Evolutionary conservation across 177 flowering plant genomes (phyloP).

Genomic region (Vitis hybrid): DNA sequence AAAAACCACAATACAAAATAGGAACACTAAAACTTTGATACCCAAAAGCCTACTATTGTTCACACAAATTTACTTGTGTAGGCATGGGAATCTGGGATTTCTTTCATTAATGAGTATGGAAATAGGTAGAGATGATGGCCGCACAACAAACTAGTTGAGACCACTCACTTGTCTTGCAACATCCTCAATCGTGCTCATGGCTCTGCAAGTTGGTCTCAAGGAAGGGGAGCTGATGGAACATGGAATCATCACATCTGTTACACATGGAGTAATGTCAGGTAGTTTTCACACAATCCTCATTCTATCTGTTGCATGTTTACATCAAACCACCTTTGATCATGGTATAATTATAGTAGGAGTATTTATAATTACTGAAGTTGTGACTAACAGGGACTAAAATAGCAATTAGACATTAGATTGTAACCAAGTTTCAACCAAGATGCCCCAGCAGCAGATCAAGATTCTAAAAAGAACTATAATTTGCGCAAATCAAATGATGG

Average conservation of each 20-base stretch:
- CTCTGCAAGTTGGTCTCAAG: constrained; percentile 94
- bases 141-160: constrained; percentile 70
- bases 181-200: constrained; percentile 92
- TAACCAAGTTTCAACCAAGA: no score
- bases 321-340: not conserved
- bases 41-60: no score
- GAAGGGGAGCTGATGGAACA: constrained; percentile 64
- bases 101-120: constrained; percentile 38
- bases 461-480: no score
- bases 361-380: not conserved
- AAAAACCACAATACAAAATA: no score
- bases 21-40: no score
- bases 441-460: no score
- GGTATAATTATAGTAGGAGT: not conserved
- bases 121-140: constrained; percentile 61
- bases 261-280: constrained; percentile 86
- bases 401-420: no score
- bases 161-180: constrained; percentile 67
- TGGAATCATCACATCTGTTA: constrained; percentile 79
- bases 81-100: no score
- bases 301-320: not conserved
- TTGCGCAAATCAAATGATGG: no score
- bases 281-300: constrained; percentile 2
- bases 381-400: no score
- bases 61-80: no score